These are phyloP conservation scores for Colletotrichum plurivorum DNA, from an alignment of 2,329 filamentous ascomycete species.

Conservation along the genomic window DNA sequence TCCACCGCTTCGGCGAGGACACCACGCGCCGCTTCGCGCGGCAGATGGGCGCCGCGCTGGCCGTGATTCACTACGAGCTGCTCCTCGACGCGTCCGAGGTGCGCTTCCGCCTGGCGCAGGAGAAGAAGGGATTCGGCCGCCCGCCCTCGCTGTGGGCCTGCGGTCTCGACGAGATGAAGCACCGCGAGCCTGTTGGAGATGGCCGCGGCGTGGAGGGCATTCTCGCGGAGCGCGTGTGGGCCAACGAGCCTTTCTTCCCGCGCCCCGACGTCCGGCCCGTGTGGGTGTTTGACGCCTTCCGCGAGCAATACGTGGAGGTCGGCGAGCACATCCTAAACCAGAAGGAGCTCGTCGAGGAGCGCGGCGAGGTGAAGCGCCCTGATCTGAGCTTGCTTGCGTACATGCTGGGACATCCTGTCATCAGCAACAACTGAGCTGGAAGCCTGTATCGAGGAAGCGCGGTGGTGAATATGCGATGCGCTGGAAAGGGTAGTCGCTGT, in stretches of 20 bases:
- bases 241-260: slow-evolving; percentile 27
- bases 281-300: slow-evolving; percentile 22
- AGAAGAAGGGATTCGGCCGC: not conserved
- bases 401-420: not conserved
- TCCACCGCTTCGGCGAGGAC: slow-evolving; percentile 6
- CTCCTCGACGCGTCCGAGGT: slow-evolving; percentile 10
- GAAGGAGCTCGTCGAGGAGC: slow-evolving; percentile 1
- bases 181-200: not conserved
- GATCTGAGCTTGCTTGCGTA: not conserved
- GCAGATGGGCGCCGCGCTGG: slow-evolving; percentile 23
- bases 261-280: slow-evolving; percentile 16
- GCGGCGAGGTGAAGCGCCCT: not conserved
- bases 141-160: slow-evolving; percentile 17
- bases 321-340: slow-evolving; percentile 8
- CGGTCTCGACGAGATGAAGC: slow-evolving; percentile 14
- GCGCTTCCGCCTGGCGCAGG: slow-evolving; percentile 13
- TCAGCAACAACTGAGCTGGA: too few species aligned
- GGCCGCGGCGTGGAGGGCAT: not conserved
- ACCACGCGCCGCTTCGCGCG: slow-evolving; percentile 4
- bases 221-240: slow-evolving; percentile 5
- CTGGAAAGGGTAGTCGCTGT: too few species aligned
- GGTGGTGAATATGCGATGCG: too few species aligned
- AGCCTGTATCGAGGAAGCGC: too few species aligned
- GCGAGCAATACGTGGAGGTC: slow-evolving; percentile 8
- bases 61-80: slow-evolving; percentile 28